A percentile compares a stretch with the other conserved stretches of the same genome.
Evolutionary conservation across 1,139 yeast species (phyloP).

Genomic region (Diutina rugosa): DNA sequence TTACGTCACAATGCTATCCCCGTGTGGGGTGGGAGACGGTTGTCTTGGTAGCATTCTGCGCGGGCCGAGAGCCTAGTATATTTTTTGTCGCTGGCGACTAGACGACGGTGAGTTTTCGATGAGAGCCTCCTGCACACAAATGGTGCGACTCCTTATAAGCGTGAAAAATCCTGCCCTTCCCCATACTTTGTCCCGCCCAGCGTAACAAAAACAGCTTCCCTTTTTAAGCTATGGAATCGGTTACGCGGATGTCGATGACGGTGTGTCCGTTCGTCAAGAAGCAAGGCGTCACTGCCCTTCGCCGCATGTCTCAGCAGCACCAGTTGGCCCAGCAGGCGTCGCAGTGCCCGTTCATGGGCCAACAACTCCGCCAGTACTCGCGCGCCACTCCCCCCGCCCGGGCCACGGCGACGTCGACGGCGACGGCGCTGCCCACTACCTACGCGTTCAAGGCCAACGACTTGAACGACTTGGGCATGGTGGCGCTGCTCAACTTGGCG

Average conservation of each 20-base stretch:
- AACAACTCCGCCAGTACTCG: constrained; percentile 56
- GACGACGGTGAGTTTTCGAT: not conserved
- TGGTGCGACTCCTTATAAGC: too few relatives aligned
- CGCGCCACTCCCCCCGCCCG: constrained; percentile 38
- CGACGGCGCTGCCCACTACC: constrained; percentile 17
- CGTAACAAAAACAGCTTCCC: not conserved
- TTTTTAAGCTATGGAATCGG: constrained; percentile 48
- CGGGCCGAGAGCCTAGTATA: not conserved
- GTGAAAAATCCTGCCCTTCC: not conserved
- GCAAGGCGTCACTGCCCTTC: constrained; percentile 48
- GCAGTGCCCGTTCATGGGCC: constrained; percentile 81
- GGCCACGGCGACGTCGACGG: constrained; percentile 23
- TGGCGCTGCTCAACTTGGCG: constrained; percentile 5
- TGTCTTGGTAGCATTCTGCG: not conserved
- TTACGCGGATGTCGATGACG: constrained; percentile 64
- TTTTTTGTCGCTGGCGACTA: not conserved
- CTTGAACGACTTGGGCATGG: not conserved
- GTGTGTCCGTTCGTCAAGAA: constrained; percentile 82
- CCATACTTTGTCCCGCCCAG: not conserved
- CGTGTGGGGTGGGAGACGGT: not conserved
- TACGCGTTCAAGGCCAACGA: constrained; percentile 18
- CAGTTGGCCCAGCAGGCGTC: constrained; percentile 28
- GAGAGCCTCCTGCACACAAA: not conserved
- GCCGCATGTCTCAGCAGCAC: constrained; percentile 34
- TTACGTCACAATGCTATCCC: not conserved